These are phyloP conservation scores for Aurantiochytrium sp. DNA, from an alignment of 108 stramenopile genomes.

Conservation along the genomic window DNA sequence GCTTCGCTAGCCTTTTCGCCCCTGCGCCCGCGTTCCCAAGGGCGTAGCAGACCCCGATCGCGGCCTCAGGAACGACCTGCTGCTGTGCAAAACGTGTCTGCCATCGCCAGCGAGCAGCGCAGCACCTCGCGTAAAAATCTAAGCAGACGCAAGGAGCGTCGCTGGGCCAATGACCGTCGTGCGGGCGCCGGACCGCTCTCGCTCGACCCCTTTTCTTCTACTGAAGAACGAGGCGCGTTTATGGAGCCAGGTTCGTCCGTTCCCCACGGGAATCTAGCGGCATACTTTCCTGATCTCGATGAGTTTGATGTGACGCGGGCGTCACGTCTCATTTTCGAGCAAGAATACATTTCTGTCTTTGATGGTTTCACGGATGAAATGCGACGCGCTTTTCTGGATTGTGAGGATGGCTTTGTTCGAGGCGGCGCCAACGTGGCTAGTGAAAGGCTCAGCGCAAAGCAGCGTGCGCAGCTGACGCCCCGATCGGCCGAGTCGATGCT, in stretches of 20 bases:
- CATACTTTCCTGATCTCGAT: not conserved
- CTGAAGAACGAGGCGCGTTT: too few species aligned
- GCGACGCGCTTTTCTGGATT: not conserved
- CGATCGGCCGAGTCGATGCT: not conserved
- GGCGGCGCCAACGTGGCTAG: not conserved
- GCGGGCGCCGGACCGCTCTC: not conserved
- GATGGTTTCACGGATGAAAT: conserved; percentile 5
- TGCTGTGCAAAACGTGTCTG: not conserved
- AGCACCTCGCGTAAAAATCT: not conserved
- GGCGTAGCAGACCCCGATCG: not conserved
- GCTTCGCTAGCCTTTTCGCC: not conserved
- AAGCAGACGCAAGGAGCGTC: not conserved
- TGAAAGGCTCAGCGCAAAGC: not conserved
- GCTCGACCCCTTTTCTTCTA: too few species aligned
- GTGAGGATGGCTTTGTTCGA: not conserved
- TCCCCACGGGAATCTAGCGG: not conserved
- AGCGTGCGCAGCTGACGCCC: too few species aligned
- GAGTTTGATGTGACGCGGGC: not conserved
- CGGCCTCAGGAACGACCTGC: not conserved
- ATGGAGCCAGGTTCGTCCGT: not conserved
- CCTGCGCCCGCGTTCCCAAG: not conserved
- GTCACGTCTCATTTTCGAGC: not conserved
- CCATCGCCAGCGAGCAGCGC: not conserved
- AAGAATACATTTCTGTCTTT: not conserved
- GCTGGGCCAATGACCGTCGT: not conserved